Conservation (phyloP, 352 stramenopile species). For the Phytophthora hibernalis region DNA sequence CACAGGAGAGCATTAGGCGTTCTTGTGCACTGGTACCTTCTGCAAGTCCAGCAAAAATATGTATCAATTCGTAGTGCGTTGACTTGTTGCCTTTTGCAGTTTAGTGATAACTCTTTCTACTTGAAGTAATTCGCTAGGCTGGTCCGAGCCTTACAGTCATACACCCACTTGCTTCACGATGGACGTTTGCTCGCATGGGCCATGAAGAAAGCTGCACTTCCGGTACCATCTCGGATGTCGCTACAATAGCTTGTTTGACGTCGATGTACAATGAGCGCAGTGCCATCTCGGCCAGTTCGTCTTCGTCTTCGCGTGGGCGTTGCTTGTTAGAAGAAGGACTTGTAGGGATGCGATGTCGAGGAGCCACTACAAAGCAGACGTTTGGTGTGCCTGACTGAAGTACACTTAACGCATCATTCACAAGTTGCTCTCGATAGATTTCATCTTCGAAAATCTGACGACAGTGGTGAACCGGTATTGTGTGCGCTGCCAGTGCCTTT, state of each 20-base stretch:
- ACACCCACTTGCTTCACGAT: slow-evolving; percentile 35
- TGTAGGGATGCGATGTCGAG: background rate
- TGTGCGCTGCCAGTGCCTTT: slow-evolving; percentile 11
- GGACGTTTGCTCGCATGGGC: slow-evolving; percentile 27
- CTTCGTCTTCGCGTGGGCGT: slow-evolving; percentile 16
- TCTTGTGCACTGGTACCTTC: slow-evolving; percentile 1
- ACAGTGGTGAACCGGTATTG: slow-evolving; percentile 47
- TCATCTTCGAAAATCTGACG: slow-evolving; percentile 64
- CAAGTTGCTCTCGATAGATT: slow-evolving; percentile 47
- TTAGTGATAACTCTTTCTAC: background rate
- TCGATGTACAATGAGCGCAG: slow-evolving; percentile 59
- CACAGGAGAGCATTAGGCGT: slow-evolving; percentile 38
- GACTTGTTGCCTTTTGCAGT: background rate
- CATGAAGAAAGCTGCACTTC: slow-evolving; percentile 14
- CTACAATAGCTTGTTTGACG: slow-evolving; percentile 39
- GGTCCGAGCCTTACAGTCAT: slow-evolving; percentile 34
- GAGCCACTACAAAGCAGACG: slow-evolving; percentile 48
- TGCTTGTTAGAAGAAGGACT: background rate
- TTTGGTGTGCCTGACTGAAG: slow-evolving; percentile 25
- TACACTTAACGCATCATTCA: slow-evolving; percentile 35
- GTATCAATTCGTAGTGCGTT: slow-evolving; percentile 7
- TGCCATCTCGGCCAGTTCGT: slow-evolving; percentile 44
- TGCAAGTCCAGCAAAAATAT: slow-evolving; percentile 6
- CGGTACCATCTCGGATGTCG: slow-evolving; percentile 4
- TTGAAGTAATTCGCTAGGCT: slow-evolving; percentile 7